Percentiles rank a stretch among this genome's conserved stretches.
These are phyloP conservation scores for Exophiala phaeomuriformis DNA, from an alignment of 2,329 filamentous ascomycete species.

Conservation along the genomic window DNA sequence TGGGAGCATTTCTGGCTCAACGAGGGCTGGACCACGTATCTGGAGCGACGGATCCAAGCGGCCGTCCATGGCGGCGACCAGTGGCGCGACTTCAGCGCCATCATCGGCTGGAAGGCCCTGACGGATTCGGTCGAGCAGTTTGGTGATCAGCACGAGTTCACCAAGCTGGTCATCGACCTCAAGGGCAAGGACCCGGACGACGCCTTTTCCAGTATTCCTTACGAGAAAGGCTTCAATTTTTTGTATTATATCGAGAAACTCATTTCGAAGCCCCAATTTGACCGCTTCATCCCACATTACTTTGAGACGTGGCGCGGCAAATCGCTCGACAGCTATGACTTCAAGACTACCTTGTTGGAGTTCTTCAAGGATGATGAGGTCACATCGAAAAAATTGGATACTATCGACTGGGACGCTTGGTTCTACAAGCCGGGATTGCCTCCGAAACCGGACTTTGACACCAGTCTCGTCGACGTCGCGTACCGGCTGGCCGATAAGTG, in stretches of 20 bases:
- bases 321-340: conserved; percentile 88
- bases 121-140: conserved; percentile 71
- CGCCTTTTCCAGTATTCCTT: conserved; percentile 84
- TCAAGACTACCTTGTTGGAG: conserved; percentile 76
- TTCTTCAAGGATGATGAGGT: conserved; percentile 65
- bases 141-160: conserved; percentile 82
- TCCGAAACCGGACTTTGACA: conserved; percentile 86
- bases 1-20: conserved; percentile 55
- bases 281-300: conserved; percentile 93
- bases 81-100: conserved; percentile 86
- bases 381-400: conserved; percentile 53
- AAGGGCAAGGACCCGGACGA: conserved; percentile 92
- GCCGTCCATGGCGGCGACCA: conserved; percentile 67
- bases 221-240: conserved; percentile 95
- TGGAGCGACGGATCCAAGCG: conserved; percentile 76
- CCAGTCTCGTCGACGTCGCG: conserved; percentile 74
- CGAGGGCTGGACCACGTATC: conserved; percentile 87
- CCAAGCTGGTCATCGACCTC: conserved; percentile 79
- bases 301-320: conserved; percentile 78
- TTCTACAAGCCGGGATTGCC: conserved; percentile 87
- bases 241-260: conserved; percentile 83
- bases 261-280: conserved; percentile 77
- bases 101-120: conserved; percentile 90
- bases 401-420: conserved; percentile 81
- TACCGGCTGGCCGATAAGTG: conserved; percentile 77